Evolutionary conservation across 192 early-diverging fungal species (phyloP).

Genomic region (Coemansia reversa): DNA sequence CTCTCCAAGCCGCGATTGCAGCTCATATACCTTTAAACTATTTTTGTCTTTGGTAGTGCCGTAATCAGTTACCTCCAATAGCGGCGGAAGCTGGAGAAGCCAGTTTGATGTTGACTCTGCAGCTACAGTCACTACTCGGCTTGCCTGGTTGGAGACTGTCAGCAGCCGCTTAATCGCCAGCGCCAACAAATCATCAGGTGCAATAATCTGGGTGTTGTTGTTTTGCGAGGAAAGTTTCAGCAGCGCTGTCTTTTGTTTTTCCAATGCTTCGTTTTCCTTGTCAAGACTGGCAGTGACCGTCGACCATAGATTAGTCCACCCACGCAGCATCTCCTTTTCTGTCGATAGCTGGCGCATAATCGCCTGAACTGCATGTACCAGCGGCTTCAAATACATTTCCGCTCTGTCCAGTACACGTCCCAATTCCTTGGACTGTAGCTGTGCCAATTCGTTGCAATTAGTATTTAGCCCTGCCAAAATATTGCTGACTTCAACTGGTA

Average conservation of each 20-base stretch:
- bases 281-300: slow-evolving; percentile 21
- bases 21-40: background rate
- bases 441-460: slow-evolving; percentile 15
- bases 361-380: slow-evolving; percentile 4
- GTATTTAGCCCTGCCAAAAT: slow-evolving; percentile 18
- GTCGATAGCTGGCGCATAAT: slow-evolving; percentile 14
- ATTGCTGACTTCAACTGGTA: background rate
- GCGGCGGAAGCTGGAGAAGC: background rate
- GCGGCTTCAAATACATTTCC: background rate
- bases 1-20: slow-evolving; percentile 18
- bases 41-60: background rate
- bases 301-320: slow-evolving; percentile 33
- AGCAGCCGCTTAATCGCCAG: slow-evolving; percentile 40
- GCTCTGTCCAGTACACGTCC: slow-evolving; percentile 6
- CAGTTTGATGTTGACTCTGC: background rate
- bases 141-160: slow-evolving; percentile 8
- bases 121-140: background rate
- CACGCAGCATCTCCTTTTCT: slow-evolving; percentile 26
- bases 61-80: background rate
- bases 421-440: slow-evolving; percentile 6
- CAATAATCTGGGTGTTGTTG: slow-evolving; percentile 20
- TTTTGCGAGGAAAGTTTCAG: background rate
- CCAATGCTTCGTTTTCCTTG: slow-evolving; percentile 14
- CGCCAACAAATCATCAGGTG: slow-evolving; percentile 37
- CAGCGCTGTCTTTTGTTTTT: slow-evolving; percentile 22